Evolutionary conservation across 495 filamentous ascomycete genomes (phyloP), one percentile per base, ranked within the genome.

Genomic region (Evernia prunastri): DNA sequence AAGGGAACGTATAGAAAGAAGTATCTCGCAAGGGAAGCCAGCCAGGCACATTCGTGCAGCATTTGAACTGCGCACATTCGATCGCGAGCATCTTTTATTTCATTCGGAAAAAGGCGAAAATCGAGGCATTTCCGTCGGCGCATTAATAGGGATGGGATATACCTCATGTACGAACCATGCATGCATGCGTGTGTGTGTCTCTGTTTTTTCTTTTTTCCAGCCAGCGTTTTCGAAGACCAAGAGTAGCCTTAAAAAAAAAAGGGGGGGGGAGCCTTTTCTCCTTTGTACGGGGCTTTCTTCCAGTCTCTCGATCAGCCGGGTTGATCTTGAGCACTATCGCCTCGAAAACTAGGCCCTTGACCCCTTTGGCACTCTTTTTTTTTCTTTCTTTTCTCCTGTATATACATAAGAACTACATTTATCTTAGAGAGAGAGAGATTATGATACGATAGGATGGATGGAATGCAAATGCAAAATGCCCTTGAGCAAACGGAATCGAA

Each of bases 281-380:
- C n/a, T 13, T 56, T 56, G 17, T 25, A 15, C 51, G 31, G n/a
- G 20, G 29, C 17, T 29, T 20, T 10, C 17, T 56, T 27, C 17
- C 13, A 15, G 31, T 20, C 51, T 7, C 29, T 36, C 9, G 54
- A 57, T 57, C 54, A 37, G 54, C 54, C 36, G 54, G 54, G 36
- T 57, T 57, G 54, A 57, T 57, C 54, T 57, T 31, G 27, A 43
- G 15, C 40, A n/a, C n/a, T n/a, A n/a, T 43, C 40, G 8, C 40
- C 15, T 18, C 40, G n/a, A n/a, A n/a, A n/a, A n/a, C n/a, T n/a
- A n/a, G n/a, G n/a, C 17, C 20, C 1, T 17, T 20, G 2, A 18
- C 40, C 6, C 40, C 18, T 20, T 43, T 43, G 40, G 40, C 20
- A 18, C 40, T 43, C 20, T 4, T 43, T 43, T n/a, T n/a, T n/a